These are phyloP conservation scores for Leucocoprinus sp. DNA, from an alignment of 768 basidiomycete species.

Conservation along the genomic window DNA sequence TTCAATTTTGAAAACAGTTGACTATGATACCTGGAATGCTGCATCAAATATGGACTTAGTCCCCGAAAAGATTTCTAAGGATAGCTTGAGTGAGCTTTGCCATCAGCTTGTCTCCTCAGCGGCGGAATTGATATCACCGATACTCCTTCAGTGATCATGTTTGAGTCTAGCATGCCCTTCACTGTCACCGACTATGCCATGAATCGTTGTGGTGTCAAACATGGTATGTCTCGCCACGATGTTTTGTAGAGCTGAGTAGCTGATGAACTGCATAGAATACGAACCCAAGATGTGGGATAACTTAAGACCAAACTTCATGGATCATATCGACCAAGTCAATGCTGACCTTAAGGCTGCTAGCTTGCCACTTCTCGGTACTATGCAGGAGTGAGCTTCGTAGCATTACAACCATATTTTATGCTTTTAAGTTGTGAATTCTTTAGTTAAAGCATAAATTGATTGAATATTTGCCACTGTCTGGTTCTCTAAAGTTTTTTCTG, in stretches of 20 bases:
- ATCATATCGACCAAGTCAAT: slow-evolving; percentile 50
- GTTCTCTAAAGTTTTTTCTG: too few species aligned
- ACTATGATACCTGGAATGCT: slow-evolving; percentile 53
- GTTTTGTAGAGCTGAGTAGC: neutral
- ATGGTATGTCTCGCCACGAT: slow-evolving; percentile 29
- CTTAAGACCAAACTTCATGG: slow-evolving; percentile 48
- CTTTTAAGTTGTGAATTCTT: neutral
- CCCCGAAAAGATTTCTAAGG: slow-evolving; percentile 45
- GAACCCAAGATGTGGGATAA: slow-evolving; percentile 64
- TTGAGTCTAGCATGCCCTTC: slow-evolving; percentile 55
- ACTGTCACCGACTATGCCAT: slow-evolving; percentile 60
- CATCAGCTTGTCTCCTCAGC: neutral
- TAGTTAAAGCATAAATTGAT: too few species aligned
- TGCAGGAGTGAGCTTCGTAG: too few species aligned
- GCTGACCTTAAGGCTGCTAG: slow-evolving; percentile 35
- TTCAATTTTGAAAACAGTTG: slow-evolving; percentile 27
- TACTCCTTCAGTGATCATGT: slow-evolving; percentile 49
- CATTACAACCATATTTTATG: too few species aligned
- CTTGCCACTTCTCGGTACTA: slow-evolving; percentile 22
- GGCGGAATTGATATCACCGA: neutral
- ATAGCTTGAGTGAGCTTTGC: slow-evolving; percentile 37
- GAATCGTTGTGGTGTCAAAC: slow-evolving; percentile 48
- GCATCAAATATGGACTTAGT: slow-evolving; percentile 43
- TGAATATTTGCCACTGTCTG: too few species aligned
- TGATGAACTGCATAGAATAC: slow-evolving; percentile 32